These are phyloP conservation scores for Trichomonas tenax DNA, from an alignment of 208 protist genomes.

Conservation along the genomic window DNA sequence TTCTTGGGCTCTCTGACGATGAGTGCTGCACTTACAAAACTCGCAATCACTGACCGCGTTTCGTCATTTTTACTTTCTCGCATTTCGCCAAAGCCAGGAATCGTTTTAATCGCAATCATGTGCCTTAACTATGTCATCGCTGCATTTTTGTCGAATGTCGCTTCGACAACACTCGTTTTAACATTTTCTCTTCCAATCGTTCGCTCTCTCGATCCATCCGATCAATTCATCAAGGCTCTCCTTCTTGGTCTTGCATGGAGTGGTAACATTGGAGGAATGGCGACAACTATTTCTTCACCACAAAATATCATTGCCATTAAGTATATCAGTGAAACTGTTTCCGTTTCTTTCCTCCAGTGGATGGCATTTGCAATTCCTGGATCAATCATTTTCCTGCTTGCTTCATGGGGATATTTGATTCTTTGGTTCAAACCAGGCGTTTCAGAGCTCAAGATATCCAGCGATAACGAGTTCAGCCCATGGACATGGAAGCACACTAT, in stretches of 20 bases:
- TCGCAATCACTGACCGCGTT: neutral
- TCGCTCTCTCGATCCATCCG: neutral
- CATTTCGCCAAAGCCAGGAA: neutral
- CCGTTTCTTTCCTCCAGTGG: neutral
- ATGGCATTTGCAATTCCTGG: neutral
- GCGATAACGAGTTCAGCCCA: neutral
- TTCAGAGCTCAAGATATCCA: neutral
- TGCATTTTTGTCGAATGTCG: neutral
- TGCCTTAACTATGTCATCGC: neutral
- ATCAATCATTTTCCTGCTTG: neutral
- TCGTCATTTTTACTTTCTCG: neutral
- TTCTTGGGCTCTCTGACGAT: neutral
- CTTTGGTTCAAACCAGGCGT: neutral
- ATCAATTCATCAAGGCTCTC: neutral
- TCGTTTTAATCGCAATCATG: constrained; percentile 1
- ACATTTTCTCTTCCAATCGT: constrained; percentile 11
- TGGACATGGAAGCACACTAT: neutral
- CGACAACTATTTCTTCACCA: neutral
- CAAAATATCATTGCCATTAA: constrained; percentile 19
- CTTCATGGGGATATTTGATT: neutral
- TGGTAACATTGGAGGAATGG: neutral
- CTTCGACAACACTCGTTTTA: constrained; percentile 4
- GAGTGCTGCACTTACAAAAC: neutral
- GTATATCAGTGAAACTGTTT: neutral
- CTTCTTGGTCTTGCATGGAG: neutral